Base-by-base conservation (phyloP, 306 rosid genomes). In the Benincasa hispida region DNA sequence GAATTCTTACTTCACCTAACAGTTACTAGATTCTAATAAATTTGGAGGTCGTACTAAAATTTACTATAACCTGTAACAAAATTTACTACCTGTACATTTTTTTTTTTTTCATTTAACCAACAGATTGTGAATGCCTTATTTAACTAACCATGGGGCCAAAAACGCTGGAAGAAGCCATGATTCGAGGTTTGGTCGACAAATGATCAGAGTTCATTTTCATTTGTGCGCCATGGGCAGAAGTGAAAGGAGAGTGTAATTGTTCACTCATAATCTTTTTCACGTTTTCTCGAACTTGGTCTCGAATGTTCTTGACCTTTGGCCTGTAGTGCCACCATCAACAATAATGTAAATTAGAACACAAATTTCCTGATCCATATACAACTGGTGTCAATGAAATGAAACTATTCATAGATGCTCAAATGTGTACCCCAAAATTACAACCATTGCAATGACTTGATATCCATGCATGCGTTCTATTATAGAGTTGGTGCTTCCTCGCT, bases 381-480 rank as follows among this genome's bases (percentile, higher is more conserved):
- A 60, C 27, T 11, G 70, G 74, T 27, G 6, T 22, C 24, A 82
- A 55, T 25, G 74, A 17, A 54, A 65, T 14, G 41, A 68, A 56
- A 37, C 55, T 45, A 50, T 77, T 28, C 14, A 37, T 22, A 75
- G 10, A 70, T 76, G 54, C n/a, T 67, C 73, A 75, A 75, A 8
- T 30, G 82, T 87, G 72, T 62, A 93, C 96, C 98, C 98, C 78
- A 91, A 76, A 60, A 94, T 84, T 70, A 91, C 82, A 84, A 91
- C 76, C 98, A 91, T 94, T 60, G 98, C 96, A 79, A 87, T 83
- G 59, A 89, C 97, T 86, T 89, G 94, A 87, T 91, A 90, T 69
- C 78, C 89, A 79, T 83, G 94, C 98, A 91, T 90, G 77, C 77
- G 89, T 58, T 90, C 89, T 69, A 81, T 82, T 7, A 89, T 11